Evolutionary conservation across 23 red algal species (phyloP), one percentile per base, ranked within the genome.

Genomic region (Gracilaria gracilis): DNA sequence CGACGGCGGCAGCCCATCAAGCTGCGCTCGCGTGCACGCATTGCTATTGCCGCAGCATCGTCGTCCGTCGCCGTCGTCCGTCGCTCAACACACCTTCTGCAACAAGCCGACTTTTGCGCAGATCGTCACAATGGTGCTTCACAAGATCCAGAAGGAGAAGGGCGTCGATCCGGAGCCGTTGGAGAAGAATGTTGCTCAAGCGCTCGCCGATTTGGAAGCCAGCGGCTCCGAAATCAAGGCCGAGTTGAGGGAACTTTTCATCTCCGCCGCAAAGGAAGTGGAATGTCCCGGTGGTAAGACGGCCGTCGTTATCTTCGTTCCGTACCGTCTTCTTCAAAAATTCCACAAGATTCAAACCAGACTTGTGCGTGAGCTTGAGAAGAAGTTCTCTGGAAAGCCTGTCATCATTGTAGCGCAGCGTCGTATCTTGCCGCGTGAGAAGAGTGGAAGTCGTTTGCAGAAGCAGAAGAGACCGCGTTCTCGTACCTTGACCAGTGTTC

Each of bases 311-410:
- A 65, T 99, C 57, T 94, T 95, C 61, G 93, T 99, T 62, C 97
- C 97, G 1, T 96, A 57, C 62, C 94, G 90, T 72, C 73, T 91
- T 40, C 87, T 95, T 42, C 49, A 50, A 44, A 88, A 90, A 79
- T 96, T 92, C 87, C 97, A 96, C 89, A 95, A 95, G 90, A 93
- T 99, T 75, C 97, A 99, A 50, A 95, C 89, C 42, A 75, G 95
- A 21, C 81, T 99, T 78, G 97, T 96, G 32, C 97, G 97, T 57
- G 97, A 99, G 65, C 81, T 99, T 73, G 97, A 99, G 93, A 99
- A 99, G 57, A 99, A 99, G 85, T 96, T 99, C 93, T 94, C 93
- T 82, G 97, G 97, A 23, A 94, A 92, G 86, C 86, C 89, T 17
- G 88, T 99, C 0, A 90, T 99, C 51, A 84, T 99, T 42, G 76